Conservation (phyloP, 2,329 filamentous ascomycete species). For the Aureobasidium sp. region DNA sequence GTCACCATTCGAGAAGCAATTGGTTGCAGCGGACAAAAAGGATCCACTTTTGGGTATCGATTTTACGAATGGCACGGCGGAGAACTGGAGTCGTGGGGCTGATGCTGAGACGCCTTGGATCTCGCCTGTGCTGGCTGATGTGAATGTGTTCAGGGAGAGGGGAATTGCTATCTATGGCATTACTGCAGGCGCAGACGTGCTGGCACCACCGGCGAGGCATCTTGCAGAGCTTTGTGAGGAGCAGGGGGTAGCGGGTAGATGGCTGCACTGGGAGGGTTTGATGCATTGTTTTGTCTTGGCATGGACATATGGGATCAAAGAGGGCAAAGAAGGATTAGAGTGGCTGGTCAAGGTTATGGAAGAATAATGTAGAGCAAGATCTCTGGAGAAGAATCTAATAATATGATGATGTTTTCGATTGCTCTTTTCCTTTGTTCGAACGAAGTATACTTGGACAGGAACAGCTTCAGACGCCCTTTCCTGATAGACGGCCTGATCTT, state of each 20-base stretch:
- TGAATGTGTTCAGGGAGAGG: constrained; percentile 31
- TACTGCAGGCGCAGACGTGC: constrained; percentile 45
- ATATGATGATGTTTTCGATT: background rate
- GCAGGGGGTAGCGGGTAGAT: constrained; percentile 41
- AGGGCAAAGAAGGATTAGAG: constrained; percentile 38
- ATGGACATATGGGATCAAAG: constrained; percentile 39
- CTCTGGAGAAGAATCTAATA: background rate
- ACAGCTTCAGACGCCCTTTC: background rate
- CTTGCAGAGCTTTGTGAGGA: constrained; percentile 41
- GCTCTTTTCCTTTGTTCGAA: background rate
- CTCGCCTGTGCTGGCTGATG: constrained; percentile 39
- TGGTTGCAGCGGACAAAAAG: constrained; percentile 31
- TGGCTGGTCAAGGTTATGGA: constrained; percentile 37
- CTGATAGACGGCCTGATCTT: background rate
- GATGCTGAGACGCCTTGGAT: constrained; percentile 38
- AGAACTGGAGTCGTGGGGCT: constrained; percentile 35
- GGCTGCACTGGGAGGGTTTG: constrained; percentile 52
- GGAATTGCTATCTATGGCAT: constrained; percentile 45
- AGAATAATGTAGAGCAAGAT: background rate
- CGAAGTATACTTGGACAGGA: background rate
- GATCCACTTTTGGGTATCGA: constrained; percentile 41
- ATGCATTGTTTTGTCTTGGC: constrained; percentile 54
- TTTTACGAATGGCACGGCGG: constrained; percentile 36
- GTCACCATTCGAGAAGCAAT: constrained; percentile 21
- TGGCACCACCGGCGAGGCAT: constrained; percentile 44